phyloP scores from a whole-genome alignment of 441 rosid species.

The Pelargonium cotyledonis region DNA sequence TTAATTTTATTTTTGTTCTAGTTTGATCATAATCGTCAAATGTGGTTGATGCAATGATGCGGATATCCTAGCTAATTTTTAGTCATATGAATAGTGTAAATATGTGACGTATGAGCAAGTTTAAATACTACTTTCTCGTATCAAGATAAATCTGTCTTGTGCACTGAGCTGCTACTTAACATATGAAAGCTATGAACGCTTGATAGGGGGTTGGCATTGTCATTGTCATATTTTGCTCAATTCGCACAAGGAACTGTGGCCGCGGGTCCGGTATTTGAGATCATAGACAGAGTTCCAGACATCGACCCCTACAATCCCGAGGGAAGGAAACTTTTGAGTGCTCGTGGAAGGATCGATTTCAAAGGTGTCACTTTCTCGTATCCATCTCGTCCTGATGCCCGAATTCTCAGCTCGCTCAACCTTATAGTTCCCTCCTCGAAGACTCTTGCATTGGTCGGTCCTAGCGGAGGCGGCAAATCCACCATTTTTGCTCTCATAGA shows the following conservation, averaged over 20 bases:
- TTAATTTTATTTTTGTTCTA: no score
- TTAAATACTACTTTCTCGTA: no score
- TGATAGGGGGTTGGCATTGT: slow-evolving; percentile 61
- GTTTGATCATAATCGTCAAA: no score
- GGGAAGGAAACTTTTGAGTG: slow-evolving; percentile 33
- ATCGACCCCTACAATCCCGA: slow-evolving; percentile 48
- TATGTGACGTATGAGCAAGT: no score
- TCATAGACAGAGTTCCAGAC: slow-evolving; percentile 54
- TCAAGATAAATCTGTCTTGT: no score
- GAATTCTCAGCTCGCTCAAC: slow-evolving; percentile 43
- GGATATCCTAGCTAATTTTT: no score
- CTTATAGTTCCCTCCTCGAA: slow-evolving; percentile 47
- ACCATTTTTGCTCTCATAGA: slow-evolving; percentile 65
- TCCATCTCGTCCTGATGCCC: slow-evolving; percentile 56
- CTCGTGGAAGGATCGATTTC: slow-evolving; percentile 51
- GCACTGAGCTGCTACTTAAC: no score
- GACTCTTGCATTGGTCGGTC: slow-evolving; percentile 55
- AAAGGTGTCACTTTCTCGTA: slow-evolving; percentile 45
- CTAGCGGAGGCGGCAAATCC: slow-evolving; percentile 70
- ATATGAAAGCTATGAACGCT: background rate
- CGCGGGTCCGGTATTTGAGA: slow-evolving; percentile 47
- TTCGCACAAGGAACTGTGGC: slow-evolving; percentile 69
- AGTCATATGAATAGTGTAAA: no score
- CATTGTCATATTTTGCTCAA: slow-evolving; percentile 65
- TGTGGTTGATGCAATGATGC: no score